These are phyloP conservation scores for Coniochaeta pulveracea DNA, from an alignment of 2,329 filamentous ascomycete species.

Conservation along the genomic window DNA sequence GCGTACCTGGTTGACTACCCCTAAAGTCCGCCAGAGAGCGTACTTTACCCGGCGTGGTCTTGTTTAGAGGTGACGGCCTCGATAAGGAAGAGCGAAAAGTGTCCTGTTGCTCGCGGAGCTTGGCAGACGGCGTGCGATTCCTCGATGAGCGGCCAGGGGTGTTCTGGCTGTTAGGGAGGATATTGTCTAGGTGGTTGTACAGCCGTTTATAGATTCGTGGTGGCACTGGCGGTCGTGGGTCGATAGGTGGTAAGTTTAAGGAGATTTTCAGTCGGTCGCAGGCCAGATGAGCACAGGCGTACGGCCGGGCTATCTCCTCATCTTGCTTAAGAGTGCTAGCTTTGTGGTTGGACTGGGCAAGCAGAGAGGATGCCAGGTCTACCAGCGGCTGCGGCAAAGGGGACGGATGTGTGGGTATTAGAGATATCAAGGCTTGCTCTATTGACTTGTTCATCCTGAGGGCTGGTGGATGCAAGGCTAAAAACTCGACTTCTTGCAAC, in stretches of 20 bases:
- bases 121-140: constrained; percentile 20
- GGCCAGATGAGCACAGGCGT: constrained; percentile 80
- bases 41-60: constrained; percentile 17
- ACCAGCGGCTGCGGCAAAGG: constrained; percentile 58
- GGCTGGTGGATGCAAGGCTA: too few species aligned
- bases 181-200: constrained; percentile 67
- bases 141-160: constrained; percentile 15
- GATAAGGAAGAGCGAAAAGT: constrained; percentile 8
- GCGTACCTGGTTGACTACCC: constrained; percentile 17
- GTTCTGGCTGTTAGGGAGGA: constrained; percentile 45
- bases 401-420: constrained; percentile 62
- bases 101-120: constrained; percentile 16
- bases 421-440: constrained; percentile 59
- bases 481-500: too few species aligned
- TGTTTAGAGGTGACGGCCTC: constrained; percentile 11
- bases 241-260: constrained; percentile 67
- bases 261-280: constrained; percentile 72
- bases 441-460: constrained; percentile 59
- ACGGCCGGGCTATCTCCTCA: constrained; percentile 76
- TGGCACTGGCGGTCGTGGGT: constrained; percentile 64
- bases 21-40: constrained; percentile 17
- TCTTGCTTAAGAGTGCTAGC: constrained; percentile 71
- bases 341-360: constrained; percentile 69
- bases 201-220: constrained; percentile 77
- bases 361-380: constrained; percentile 59